Percentiles rank a stretch among this genome's conserved stretches.
These are phyloP conservation scores for Aurantiochytrium sp. DNA, from an alignment of 108 stramenopile species.

Conservation along the genomic window DNA sequence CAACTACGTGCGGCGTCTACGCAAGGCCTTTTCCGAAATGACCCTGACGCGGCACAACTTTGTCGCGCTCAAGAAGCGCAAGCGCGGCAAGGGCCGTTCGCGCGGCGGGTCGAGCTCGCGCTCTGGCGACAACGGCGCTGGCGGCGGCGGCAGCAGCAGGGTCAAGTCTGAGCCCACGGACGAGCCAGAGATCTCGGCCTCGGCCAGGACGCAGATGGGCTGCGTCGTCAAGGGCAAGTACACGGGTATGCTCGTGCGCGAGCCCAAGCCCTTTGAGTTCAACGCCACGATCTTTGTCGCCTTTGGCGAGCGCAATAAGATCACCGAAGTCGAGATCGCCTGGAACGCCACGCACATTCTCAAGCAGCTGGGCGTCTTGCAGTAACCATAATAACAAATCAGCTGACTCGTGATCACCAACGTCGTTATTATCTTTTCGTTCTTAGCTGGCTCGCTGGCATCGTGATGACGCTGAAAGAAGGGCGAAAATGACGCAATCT, in stretches of 20 bases:
- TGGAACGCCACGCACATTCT: slow-evolving; percentile 3
- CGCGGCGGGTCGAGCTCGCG: background rate
- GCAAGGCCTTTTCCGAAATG: background rate
- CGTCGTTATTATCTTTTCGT: too few relatives aligned
- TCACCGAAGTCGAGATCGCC: background rate
- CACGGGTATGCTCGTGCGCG: background rate
- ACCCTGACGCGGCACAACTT: slow-evolving; percentile 16
- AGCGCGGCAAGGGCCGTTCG: background rate
- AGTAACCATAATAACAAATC: background rate
- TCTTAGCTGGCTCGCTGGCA: too few relatives aligned
- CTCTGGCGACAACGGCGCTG: too few relatives aligned
- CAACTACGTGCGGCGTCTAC: background rate
- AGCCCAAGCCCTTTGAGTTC: slow-evolving; percentile 1
- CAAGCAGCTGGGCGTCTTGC: slow-evolving; percentile 16
- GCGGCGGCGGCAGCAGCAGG: background rate
- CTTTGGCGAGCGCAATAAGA: background rate
- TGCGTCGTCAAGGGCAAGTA: slow-evolving; percentile 4
- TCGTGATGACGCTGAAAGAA: too few relatives aligned
- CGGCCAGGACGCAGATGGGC: slow-evolving; percentile 9
- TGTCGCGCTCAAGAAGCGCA: slow-evolving; percentile 27
- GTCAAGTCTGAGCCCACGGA: background rate
- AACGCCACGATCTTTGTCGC: slow-evolving; percentile 14
- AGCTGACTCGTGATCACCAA: too few relatives aligned
- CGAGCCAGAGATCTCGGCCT: background rate
- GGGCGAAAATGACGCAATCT: too few relatives aligned